Evolutionary conservation across 2,329 filamentous ascomycete genomes (phyloP).

Genomic region (Aspergillus sp.): DNA sequence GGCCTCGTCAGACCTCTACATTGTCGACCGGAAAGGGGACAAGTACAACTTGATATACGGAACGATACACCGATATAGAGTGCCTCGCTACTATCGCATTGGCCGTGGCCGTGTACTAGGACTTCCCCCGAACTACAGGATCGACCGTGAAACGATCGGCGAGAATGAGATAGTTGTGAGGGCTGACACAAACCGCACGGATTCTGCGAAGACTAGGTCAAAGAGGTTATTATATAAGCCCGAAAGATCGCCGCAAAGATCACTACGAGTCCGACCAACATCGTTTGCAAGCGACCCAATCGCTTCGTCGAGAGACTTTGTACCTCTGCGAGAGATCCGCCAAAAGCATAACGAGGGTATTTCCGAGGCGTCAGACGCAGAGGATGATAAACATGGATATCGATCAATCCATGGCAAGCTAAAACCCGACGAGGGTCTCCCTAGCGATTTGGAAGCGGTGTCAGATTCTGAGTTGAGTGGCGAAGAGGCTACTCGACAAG

Average conservation of each 20-base stretch:
- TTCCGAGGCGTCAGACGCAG: slow-evolving; percentile 35
- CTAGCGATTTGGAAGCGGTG: slow-evolving; percentile 51
- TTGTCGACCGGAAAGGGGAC: slow-evolving; percentile 75
- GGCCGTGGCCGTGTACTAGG: slow-evolving; percentile 73
- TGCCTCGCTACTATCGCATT: slow-evolving; percentile 69
- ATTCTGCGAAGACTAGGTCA: slow-evolving; percentile 49
- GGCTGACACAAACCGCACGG: slow-evolving; percentile 33
- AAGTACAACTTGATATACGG: slow-evolving; percentile 73
- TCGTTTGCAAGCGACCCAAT: slow-evolving; percentile 15
- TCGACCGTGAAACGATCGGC: slow-evolving; percentile 62
- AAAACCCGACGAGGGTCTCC: slow-evolving; percentile 48
- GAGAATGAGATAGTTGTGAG: slow-evolving; percentile 40
- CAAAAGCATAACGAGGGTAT: slow-evolving; percentile 44
- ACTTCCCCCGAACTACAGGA: slow-evolving; percentile 56
- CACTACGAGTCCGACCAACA: slow-evolving; percentile 28
- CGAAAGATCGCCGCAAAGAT: slow-evolving; percentile 19
- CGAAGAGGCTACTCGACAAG: slow-evolving; percentile 38
- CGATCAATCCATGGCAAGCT: slow-evolving; percentile 65
- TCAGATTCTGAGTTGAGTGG: slow-evolving; percentile 48
- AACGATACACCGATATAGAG: slow-evolving; percentile 66
- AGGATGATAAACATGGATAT: slow-evolving; percentile 58
- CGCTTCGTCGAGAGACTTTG: slow-evolving; percentile 31
- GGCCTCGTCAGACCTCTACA: slow-evolving; percentile 46
- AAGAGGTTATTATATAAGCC: slow-evolving; percentile 37
- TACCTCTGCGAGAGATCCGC: slow-evolving; percentile 27